phyloP scores from a whole-genome alignment of 371 early-diverging fungal genomes.

The Actinomucor elegans region DNA sequence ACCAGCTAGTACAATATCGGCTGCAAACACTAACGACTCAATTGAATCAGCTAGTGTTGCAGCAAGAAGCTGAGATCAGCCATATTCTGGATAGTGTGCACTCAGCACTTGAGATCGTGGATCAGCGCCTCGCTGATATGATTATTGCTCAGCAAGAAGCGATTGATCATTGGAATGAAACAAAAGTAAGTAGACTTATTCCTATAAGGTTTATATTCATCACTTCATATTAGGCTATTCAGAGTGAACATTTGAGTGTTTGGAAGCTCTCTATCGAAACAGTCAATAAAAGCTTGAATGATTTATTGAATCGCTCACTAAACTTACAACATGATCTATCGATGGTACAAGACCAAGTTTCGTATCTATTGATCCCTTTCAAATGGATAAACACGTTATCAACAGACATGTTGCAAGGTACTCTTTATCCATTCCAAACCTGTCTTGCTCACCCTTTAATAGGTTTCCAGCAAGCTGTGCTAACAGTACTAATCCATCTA shows the following conservation, averaged over 20 bases:
- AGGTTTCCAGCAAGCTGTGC: too few relatives aligned
- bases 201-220: too few relatives aligned
- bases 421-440: too few relatives aligned
- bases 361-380: neutral
- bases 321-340: neutral
- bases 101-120: neutral
- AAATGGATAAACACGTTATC: too few relatives aligned
- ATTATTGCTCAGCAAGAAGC: neutral
- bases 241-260: neutral
- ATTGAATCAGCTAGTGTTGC: neutral
- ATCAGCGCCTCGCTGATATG: neutral
- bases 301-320: neutral
- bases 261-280: neutral
- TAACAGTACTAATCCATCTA: too few relatives aligned
- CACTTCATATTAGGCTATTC: neutral
- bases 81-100: neutral
- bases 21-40: neutral
- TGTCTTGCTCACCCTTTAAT: too few relatives aligned
- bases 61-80: neutral
- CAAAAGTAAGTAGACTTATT: too few relatives aligned
- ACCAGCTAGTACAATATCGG: neutral
- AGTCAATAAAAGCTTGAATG: neutral
- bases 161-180: neutral
- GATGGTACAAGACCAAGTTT: neutral
- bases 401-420: too few relatives aligned